These are phyloP conservation scores for Rhododendron vialii DNA, from an alignment of 148 eudicot species.

Conservation along the genomic window DNA sequence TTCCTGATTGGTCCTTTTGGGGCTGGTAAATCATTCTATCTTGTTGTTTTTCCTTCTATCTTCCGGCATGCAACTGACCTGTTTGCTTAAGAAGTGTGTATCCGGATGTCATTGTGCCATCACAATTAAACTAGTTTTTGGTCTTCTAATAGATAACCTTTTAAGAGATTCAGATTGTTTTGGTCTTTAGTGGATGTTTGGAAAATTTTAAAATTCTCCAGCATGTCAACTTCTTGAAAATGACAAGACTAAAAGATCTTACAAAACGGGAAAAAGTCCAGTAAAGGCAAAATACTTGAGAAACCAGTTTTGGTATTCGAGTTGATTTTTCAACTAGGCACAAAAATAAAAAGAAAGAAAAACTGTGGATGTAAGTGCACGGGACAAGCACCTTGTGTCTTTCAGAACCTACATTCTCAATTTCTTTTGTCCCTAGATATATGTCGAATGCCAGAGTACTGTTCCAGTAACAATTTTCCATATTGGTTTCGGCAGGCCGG, in stretches of 20 bases:
- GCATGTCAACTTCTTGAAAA: not conserved
- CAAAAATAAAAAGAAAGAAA: not conserved
- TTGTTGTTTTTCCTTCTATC: not conserved
- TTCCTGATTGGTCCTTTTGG: constrained; percentile 66
- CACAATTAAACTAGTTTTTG: not conserved
- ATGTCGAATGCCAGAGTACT: not conserved
- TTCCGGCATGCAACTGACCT: not conserved
- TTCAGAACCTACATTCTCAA: not conserved
- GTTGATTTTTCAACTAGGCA: not conserved
- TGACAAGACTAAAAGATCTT: not conserved
- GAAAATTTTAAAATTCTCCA: not conserved
- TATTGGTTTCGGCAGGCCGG: constrained; percentile 33
- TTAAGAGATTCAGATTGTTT: not conserved
- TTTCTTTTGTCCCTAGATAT: not conserved
- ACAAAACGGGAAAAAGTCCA: not conserved
- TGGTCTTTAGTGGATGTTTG: not conserved
- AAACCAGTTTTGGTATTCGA: not conserved
- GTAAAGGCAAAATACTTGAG: not conserved
- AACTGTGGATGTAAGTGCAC: not conserved
- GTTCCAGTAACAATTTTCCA: not conserved
- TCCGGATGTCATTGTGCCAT: not conserved
- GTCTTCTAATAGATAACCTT: not conserved
- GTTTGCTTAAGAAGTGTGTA: not conserved
- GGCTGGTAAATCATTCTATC: constrained; percentile 38
- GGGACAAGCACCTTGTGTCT: not conserved